Conservation (phyloP, 1,284 basidiomycete species). For the Boletus holoroseus region DNA sequence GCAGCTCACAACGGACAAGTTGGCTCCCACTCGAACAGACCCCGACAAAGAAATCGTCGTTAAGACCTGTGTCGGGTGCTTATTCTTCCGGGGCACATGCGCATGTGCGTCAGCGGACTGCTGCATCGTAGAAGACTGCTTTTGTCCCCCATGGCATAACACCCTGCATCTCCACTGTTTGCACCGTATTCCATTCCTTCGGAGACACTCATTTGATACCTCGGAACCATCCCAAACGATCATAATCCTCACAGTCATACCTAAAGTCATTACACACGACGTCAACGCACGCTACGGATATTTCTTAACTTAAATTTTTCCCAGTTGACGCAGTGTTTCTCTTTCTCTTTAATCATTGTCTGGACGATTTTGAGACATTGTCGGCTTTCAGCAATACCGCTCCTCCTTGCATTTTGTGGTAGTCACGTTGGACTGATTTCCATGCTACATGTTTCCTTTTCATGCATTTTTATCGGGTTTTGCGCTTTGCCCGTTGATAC, state of each 20-base stretch:
- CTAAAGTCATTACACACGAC: slow-evolving; percentile 13
- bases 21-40: slow-evolving; percentile 24
- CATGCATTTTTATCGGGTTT: slow-evolving; percentile 12
- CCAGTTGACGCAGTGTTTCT: slow-evolving; percentile 5
- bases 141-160: not conserved
- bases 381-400: slow-evolving; percentile 5
- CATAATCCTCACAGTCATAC: slow-evolving; percentile 14
- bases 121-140: slow-evolving; percentile 22
- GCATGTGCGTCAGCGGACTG: slow-evolving; percentile 19
- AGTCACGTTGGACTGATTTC: slow-evolving; percentile 17
- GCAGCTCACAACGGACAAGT: slow-evolving; percentile 20
- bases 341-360: slow-evolving; percentile 9
- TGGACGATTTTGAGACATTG: slow-evolving; percentile 21
- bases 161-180: slow-evolving; percentile 9
- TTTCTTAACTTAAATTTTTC: slow-evolving; percentile 21
- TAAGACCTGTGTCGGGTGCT: slow-evolving; percentile 17
- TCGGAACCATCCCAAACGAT: slow-evolving; percentile 16
- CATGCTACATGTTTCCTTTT: slow-evolving; percentile 8
- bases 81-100: slow-evolving; percentile 16
- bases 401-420: slow-evolving; percentile 13
- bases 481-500: slow-evolving; percentile 12
- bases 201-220: slow-evolving; percentile 33
- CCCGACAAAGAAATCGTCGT: slow-evolving; percentile 9
- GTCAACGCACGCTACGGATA: slow-evolving; percentile 25
- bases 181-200: slow-evolving; percentile 18